Evolutionary conservation across 192 early-diverging fungal species (phyloP), one percentile per base, ranked within the genome.

Genomic region (Linnemannia zychae): DNA sequence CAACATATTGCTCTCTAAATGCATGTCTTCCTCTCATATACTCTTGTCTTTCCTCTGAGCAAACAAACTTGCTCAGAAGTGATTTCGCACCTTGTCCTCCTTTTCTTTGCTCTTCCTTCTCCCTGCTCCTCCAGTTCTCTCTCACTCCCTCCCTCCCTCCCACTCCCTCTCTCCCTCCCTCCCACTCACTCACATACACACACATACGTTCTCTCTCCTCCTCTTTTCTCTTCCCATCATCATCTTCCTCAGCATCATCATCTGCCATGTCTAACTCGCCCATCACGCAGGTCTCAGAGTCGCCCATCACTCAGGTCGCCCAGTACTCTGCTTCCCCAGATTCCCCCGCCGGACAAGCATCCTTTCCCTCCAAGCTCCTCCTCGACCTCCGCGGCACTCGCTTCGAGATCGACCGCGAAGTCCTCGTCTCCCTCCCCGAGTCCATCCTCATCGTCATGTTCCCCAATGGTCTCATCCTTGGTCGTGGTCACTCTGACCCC

Each of bases 361-460:
- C 76, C 36, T 88, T 91, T 72, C 91, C 91, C 24, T 78, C 84
- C 44, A 88, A 90, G 33, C 87, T 93, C 18, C 74, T 90, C 48
- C 88, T 93, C n/a, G 88, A 93, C 63, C 75, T 93, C 4, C 87
- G 91, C n/a, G 92, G 92, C 13, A 89, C 79, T 22, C 78, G 87
- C 15, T 86, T 93, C 34, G 88, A 90, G 76, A 88, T 93, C 69
- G 91, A 91, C 71, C 83, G 92, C 28, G 91, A 93, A 18, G 89
- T 88, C 4, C 78, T 93, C 7, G 88, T 91, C 71, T 87, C 79
- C 53, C 74, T 93, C 12, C 92, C 92, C 36, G 92, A 93, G 77
- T 91, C 89, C 52, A 87, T 93, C 34, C 87, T 92, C 50, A 89
- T 91, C 78, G 90, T 88, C 73, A 92, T 93, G 90, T 92, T 93